Percentiles rank a stretch among this genome's conserved stretches.
phyloP scores from a whole-genome alignment of 106 monocot species.

The Apostasia ramifera region DNA sequence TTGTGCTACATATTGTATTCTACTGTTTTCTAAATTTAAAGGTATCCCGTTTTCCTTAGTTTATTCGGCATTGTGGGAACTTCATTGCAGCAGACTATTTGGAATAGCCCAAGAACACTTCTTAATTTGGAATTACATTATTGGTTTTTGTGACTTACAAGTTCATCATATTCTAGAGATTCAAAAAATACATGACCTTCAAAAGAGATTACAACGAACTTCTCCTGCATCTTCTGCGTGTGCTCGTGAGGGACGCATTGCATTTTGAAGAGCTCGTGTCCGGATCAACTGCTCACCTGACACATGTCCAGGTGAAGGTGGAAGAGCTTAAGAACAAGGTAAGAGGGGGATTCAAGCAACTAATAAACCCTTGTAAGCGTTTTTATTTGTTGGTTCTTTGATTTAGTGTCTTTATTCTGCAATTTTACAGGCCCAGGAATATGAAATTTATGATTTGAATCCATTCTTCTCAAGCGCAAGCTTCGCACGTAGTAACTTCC shows the following conservation, averaged over 20 bases:
- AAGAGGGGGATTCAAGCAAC: background rate
- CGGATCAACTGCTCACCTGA: slow-evolving; percentile 37
- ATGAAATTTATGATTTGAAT: slow-evolving; percentile 81
- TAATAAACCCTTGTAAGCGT: background rate
- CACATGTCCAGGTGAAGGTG: slow-evolving; percentile 75
- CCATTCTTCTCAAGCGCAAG: slow-evolving; percentile 75
- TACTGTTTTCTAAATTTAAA: too few species aligned
- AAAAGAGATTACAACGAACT: slow-evolving; percentile 94
- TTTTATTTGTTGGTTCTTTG: background rate
- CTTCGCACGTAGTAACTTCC: slow-evolving; percentile 64
- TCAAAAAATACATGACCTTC: slow-evolving; percentile 89
- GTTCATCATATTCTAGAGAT: slow-evolving; percentile 43
- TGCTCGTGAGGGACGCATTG: slow-evolving; percentile 72
- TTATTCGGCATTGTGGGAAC: too few species aligned
- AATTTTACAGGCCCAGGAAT: slow-evolving; percentile 70
- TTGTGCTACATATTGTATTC: too few species aligned
- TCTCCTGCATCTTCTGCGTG: slow-evolving; percentile 68
- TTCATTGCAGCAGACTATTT: too few species aligned
- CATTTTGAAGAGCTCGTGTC: slow-evolving; percentile 82
- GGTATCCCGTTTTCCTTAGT: too few species aligned
- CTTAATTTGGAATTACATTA: too few species aligned
- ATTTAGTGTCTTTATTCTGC: slow-evolving; percentile 1
- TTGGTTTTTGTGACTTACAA: background rate
- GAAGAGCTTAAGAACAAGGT: slow-evolving; percentile 85
- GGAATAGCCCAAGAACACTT: too few species aligned